phyloP scores from a whole-genome alignment of 2,329 filamentous ascomycete species.

The Davidsoniella eucalypti region DNA sequence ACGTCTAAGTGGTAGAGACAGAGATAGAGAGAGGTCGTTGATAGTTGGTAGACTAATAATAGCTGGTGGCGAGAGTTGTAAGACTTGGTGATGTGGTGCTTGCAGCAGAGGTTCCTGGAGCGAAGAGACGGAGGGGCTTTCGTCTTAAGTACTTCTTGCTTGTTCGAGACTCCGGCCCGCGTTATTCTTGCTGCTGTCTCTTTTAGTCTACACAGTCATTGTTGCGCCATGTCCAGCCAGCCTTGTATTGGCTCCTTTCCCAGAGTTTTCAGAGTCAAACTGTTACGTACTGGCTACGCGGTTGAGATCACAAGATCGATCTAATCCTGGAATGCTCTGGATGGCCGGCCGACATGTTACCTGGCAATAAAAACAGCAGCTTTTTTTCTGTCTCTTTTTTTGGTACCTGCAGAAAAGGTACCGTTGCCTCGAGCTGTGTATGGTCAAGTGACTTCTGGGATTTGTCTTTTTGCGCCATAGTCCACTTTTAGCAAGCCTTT shows the following conservation, averaged over 20 bases:
- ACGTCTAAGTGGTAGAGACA: not conserved
- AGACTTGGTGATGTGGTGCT: not conserved
- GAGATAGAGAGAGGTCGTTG: not conserved
- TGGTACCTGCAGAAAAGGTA: no score
- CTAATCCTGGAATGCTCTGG: not conserved
- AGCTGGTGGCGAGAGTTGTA: not conserved
- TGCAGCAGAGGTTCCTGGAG: not conserved
- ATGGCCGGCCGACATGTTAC: no score
- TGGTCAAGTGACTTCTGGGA: no score
- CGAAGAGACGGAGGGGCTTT: no score
- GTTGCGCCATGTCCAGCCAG: not conserved
- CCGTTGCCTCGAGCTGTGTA: no score
- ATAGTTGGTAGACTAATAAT: not conserved
- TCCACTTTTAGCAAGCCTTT: no score
- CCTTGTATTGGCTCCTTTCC: conserved; percentile 4
- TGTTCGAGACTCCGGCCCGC: no score
- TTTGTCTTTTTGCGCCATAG: no score
- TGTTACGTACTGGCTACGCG: conserved; percentile 3
- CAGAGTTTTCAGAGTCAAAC: conserved; percentile 1
- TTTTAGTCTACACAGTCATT: not conserved
- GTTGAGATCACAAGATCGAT: not conserved
- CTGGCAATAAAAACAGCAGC: no score
- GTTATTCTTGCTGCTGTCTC: no score
- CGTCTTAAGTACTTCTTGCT: no score
- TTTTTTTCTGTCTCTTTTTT: no score